phyloP scores from a whole-genome alignment of 257 asterid genomes.

The Solanum raphanifolium region DNA sequence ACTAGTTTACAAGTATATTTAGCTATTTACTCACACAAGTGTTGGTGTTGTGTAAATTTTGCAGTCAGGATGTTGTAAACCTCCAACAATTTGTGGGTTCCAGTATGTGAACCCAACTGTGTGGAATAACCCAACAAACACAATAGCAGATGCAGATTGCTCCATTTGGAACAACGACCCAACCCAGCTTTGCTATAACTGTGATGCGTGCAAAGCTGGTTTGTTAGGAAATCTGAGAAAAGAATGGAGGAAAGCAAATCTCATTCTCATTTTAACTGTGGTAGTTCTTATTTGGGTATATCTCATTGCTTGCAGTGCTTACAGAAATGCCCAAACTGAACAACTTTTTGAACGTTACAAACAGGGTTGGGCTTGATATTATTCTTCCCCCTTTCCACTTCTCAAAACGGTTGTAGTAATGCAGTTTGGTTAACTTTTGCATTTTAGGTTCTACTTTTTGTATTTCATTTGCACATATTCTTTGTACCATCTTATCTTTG shows the following conservation, averaged over 20 bases:
- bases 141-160: conserved; percentile 49
- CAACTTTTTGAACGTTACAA: conserved; percentile 49
- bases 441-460: not conserved
- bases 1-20: not conserved
- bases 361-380: conserved; percentile 38
- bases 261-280: conserved; percentile 59
- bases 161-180: conserved; percentile 65
- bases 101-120: conserved; percentile 49
- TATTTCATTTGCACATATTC: not conserved
- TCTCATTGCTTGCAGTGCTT: conserved; percentile 71
- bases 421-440: not conserved
- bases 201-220: conserved; percentile 82
- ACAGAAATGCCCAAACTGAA: conserved; percentile 76
- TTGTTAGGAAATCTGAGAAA: conserved; percentile 62
- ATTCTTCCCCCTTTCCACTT: not conserved
- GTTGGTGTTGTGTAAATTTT: not conserved
- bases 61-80: conserved; percentile 93
- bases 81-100: conserved; percentile 63
- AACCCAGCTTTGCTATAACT: conserved; percentile 60
- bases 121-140: conserved; percentile 54
- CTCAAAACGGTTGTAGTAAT: not conserved
- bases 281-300: conserved; percentile 63
- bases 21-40: not conserved
- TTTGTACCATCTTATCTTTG: not conserved
- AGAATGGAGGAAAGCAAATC: conserved; percentile 74